A percentile compares a stretch with the other conserved stretches of the same genome.
Evolutionary conservation across 768 basidiomycete species (phyloP).

Genomic region (Amanita brunnescens): DNA sequence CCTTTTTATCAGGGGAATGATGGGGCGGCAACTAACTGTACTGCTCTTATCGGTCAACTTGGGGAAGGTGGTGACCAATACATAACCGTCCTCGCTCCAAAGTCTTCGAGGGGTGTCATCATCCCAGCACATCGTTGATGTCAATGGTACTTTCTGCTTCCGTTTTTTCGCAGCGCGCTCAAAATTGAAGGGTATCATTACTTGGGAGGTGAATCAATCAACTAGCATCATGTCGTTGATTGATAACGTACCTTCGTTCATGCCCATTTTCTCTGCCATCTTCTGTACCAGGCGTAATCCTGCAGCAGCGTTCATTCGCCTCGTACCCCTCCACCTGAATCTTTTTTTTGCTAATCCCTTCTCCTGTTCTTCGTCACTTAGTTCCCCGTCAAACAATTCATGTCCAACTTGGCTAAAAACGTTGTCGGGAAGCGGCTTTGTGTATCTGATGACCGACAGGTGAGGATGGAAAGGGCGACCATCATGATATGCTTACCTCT

Average conservation of each 20-base stretch:
- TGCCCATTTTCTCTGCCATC: not conserved
- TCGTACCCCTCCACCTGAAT: not conserved
- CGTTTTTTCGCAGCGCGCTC: not conserved
- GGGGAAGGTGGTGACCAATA: not conserved
- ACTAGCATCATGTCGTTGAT: not conserved
- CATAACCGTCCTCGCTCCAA: not conserved
- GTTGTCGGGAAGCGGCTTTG: not conserved
- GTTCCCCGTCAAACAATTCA: not conserved
- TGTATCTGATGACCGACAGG: not conserved
- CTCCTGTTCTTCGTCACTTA: not conserved
- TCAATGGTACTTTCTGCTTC: not conserved
- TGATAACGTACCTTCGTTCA: not conserved
- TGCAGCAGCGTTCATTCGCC: not conserved
- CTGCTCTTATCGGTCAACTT: not conserved
- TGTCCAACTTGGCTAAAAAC: not conserved
- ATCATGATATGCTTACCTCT: not conserved
- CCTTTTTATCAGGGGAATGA: not conserved
- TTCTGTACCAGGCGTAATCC: not conserved
- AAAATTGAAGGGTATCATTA: constrained; percentile 1
- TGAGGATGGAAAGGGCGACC: not conserved
- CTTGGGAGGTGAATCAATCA: not conserved
- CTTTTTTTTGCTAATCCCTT: not conserved
- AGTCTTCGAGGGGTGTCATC: not conserved
- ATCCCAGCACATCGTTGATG: not conserved
- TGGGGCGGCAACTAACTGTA: not conserved